Evolutionary conservation across 768 basidiomycete species (phyloP), one percentile per base, ranked within the genome.

Genomic region (Tricholoma furcatifolium): DNA sequence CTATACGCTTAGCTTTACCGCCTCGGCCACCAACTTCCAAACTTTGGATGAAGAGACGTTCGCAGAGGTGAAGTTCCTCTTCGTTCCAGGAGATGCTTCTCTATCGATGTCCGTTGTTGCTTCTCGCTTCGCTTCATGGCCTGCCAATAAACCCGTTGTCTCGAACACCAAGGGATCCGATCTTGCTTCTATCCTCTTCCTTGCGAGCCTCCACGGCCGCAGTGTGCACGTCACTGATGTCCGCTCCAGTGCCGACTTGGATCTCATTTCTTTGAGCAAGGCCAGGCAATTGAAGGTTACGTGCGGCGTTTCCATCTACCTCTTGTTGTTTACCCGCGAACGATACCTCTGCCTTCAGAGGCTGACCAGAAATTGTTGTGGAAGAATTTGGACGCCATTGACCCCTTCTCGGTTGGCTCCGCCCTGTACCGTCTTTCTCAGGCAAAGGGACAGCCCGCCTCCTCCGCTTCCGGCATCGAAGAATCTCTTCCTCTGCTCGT

Each of bases 251-350:
- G 93, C 95, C 50, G 97, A 98, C 64, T 75, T 99, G 43, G 76
- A 88, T 27, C 74, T 99, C 53, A 98, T 99, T 65, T 86, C 89
- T 2, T 78, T 99, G 35, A 94, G 93, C 80, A 99, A 99, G 74
- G 87, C 87, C 38, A 95, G 93, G 74, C 78, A 89, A 11, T 81
- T 98, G 61, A 89, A 91, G 62, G 96, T 98, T 45, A 98, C 96
- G 3, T 98, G 96, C 69, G 97, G 98, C 61, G 92, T 97, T 30
- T 86, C 94, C 12, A 80, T 98, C 45, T 98, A 89, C 69, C 81
- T 91, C 15, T 74, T 99, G 48, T 98, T 97, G 82, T 95, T 92
- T 74, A 82, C 81, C 2, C 77, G 73, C 41, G 88, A 87, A 50
- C 78, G 90, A 54, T 95, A 83, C 74, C 85, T 87, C 78, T 97